Percentiles rank a stretch among this genome's conserved stretches.
Evolutionary conservation across 2,329 filamentous ascomycete genomes (phyloP).

Genomic region (Xylariaceae sp.): DNA sequence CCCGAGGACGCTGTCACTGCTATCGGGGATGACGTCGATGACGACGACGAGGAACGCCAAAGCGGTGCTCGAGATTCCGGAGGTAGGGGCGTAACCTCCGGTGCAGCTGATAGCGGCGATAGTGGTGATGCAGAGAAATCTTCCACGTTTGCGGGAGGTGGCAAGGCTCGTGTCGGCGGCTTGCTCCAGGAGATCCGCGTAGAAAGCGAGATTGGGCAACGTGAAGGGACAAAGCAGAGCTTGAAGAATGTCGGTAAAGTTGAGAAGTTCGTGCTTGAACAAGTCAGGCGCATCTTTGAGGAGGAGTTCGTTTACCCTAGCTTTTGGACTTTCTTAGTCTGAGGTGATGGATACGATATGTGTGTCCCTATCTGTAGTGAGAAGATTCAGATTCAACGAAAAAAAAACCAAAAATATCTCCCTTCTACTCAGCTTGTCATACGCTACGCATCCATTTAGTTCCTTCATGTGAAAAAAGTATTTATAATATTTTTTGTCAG

Average conservation of each 20-base stretch:
- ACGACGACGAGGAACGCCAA: conserved; percentile 18
- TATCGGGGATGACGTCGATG: conserved; percentile 49
- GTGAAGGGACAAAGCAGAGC: conserved; percentile 87
- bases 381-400: too few species aligned
- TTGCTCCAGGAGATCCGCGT: conserved; percentile 90
- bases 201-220: conserved; percentile 94
- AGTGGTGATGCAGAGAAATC: conserved; percentile 9
- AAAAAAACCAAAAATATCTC: too few species aligned
- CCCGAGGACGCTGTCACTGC: conserved; percentile 83
- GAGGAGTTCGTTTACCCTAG: conserved; percentile 98
- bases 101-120: conserved; percentile 18
- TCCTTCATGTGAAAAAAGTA: too few species aligned
- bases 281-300: conserved; percentile 95
- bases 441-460: too few species aligned
- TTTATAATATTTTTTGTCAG: too few species aligned
- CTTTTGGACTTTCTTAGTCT: conserved; percentile 96
- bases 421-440: too few species aligned
- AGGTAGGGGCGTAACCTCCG: conserved; percentile 11
- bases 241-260: conserved; percentile 99
- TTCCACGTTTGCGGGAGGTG: conserved; percentile 36
- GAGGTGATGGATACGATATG: too few species aligned
- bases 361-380: too few species aligned
- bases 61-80: conserved; percentile 15
- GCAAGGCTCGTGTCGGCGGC: conserved; percentile 51
- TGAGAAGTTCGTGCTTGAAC: conserved; percentile 93